Evolutionary conservation across 1,284 basidiomycete species (phyloP), one percentile per base, ranked within the genome.

Genomic region (Xerocomus tenax): DNA sequence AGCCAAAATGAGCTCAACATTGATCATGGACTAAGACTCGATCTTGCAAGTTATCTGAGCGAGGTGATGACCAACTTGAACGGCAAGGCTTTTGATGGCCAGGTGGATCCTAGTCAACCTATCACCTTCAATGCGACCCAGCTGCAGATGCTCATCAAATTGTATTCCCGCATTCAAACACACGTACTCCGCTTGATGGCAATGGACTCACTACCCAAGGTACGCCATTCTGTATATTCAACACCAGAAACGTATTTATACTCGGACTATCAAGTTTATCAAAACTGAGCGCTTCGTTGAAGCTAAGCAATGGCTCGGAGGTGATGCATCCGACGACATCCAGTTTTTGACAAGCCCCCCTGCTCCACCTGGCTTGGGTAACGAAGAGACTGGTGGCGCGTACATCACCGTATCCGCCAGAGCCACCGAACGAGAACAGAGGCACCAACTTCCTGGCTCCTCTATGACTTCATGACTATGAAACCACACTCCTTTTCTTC

Each of bases 181-280:
- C 93, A 98, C 66, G 93, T 98, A 58, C 98, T 98, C 77, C 80
- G 94, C 47, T 70, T 98, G 58, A 96, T 98, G 90, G 94, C 95
- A 8, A 96, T 92, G 50, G 95, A 98, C 68, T 97, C 93, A 8
- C 87, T 98, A 25, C 94, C 94, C 18, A 93, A 93, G 79, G 90
- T 89, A 59, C 47, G 77, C 61, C 12, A 15, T 46, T 34, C 32
- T 46, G 1, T 40, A 29, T 23, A 52, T 39, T 29, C 8, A 16
- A n/a, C 25, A 23, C 12, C 23, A 46, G 45, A 39, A 28, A 47
- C 10, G 36, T 52, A 6, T 25, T 36, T 35, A 52, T 47, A 48
- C 42, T 52, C 43, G 42, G 23, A 42, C 45, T 52, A 16, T 45
- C 50, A 53, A 90, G 87, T 91, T 91, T 71, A 85, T 89, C 70